A percentile compares a stretch with the other conserved stretches of the same genome.
Conservation (phyloP, 1,139 yeast genomes). For the Neolecta irregularis region DNA sequence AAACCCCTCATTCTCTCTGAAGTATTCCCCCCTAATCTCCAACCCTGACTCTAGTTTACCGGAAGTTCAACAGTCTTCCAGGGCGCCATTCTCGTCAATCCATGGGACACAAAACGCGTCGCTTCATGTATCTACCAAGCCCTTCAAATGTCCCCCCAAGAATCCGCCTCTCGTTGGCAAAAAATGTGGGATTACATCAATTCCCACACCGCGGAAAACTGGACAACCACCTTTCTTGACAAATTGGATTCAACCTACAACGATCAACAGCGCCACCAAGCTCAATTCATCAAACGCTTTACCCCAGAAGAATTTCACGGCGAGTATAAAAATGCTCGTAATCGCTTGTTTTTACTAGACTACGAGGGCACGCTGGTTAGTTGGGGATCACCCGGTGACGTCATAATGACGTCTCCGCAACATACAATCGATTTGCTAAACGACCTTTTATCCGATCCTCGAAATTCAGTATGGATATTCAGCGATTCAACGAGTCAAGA, state of each 20-base stretch:
- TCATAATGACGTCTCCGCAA: constrained; percentile 21
- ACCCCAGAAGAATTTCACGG: constrained; percentile 14
- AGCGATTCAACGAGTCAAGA: constrained; percentile 13
- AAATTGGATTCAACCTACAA: constrained; percentile 51
- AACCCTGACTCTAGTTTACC: constrained; percentile 34
- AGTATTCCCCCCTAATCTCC: constrained; percentile 8
- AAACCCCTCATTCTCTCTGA: constrained; percentile 82
- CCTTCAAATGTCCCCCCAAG: constrained; percentile 45
- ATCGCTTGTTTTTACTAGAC: constrained; percentile 23
- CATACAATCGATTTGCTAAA: constrained; percentile 26
- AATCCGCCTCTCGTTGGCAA: constrained; percentile 48
- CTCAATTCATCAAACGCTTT: constrained; percentile 20
- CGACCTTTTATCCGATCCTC: constrained; percentile 36
- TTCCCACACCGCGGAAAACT: constrained; percentile 53
- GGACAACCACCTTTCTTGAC: constrained; percentile 50
- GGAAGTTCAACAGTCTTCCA: constrained; percentile 76
- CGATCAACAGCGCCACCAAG: constrained; percentile 33
- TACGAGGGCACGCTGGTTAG: constrained; percentile 15
- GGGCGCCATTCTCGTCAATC: constrained; percentile 62
- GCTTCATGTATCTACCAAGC: constrained; percentile 47
- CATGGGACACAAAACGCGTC: constrained; percentile 68
- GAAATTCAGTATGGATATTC: constrained; percentile 56
- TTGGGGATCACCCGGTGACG: constrained; percentile 15
- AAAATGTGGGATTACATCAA: constrained; percentile 42
- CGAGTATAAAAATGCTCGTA: constrained; percentile 18